Evolutionary conservation across 371 early-diverging fungal species (phyloP).

Genomic region (Mortierella sp.): DNA sequence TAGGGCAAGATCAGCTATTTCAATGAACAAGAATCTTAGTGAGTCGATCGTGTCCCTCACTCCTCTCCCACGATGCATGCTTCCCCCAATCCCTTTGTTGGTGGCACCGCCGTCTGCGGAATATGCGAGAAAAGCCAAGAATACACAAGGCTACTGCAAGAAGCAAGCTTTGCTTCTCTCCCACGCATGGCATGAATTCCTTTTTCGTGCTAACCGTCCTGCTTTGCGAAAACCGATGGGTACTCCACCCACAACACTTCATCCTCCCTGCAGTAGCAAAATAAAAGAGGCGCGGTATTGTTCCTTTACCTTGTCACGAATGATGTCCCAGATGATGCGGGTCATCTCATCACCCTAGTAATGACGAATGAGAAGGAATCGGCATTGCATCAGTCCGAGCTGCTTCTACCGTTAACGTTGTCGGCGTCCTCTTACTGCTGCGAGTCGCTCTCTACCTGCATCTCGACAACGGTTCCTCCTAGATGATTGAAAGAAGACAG

Average conservation of each 20-base stretch:
- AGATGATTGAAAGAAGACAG: neutral
- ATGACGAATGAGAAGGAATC: neutral
- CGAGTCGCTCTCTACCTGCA: conserved; percentile 26
- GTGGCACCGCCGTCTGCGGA: conserved; percentile 16
- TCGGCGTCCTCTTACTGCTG: neutral
- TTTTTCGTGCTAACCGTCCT: too few species aligned
- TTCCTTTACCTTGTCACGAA: conserved; percentile 79
- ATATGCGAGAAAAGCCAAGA: conserved; percentile 14
- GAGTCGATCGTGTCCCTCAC: neutral
- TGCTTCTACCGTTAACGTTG: neutral
- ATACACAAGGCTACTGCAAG: too few species aligned
- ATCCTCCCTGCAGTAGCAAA: neutral
- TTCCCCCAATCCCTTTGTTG: conserved; percentile 13
- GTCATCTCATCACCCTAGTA: conserved; percentile 94
- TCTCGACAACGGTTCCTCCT: conserved; percentile 54
- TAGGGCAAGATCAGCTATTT: conserved; percentile 83
- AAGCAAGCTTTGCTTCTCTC: too few species aligned
- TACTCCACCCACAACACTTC: neutral
- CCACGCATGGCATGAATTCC: too few species aligned
- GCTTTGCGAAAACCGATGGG: too few species aligned
- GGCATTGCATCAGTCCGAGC: too few species aligned
- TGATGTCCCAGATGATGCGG: conserved; percentile 93
- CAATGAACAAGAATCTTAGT: neutral
- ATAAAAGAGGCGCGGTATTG: too few species aligned
- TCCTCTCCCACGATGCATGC: conserved; percentile 11